These are phyloP conservation scores for Nidularia sp. DNA, from an alignment of 768 basidiomycete genomes.

Conservation along the genomic window DNA sequence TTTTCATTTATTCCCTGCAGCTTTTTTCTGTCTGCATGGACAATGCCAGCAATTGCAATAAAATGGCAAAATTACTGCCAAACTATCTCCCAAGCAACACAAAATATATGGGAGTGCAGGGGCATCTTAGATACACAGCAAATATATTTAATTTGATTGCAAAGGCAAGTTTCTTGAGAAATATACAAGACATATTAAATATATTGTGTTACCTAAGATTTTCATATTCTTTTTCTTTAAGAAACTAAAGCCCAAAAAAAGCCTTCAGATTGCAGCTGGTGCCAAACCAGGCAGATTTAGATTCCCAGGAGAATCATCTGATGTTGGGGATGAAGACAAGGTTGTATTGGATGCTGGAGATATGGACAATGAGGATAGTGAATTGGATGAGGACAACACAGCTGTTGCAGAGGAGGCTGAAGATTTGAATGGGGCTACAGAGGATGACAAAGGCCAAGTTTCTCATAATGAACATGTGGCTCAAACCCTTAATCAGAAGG, in stretches of 20 bases:
- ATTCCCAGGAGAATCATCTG: background rate
- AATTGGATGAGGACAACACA: constrained; percentile 5
- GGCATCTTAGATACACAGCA: constrained; percentile 16
- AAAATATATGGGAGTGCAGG: constrained; percentile 12
- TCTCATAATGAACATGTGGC: constrained; percentile 9
- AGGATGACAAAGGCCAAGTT: constrained; percentile 9
- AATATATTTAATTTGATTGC: constrained; percentile 27
- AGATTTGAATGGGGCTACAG: background rate
- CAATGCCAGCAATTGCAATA: too few relatives aligned
- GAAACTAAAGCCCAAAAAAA: constrained; percentile 11
- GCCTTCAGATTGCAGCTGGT: background rate
- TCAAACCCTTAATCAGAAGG: constrained; percentile 4
- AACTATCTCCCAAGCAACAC: constrained; percentile 15
- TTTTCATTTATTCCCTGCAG: constrained; percentile 11
- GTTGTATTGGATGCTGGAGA: background rate
- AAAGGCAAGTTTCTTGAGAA: constrained; percentile 16
- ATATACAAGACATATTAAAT: background rate
- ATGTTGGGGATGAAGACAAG: constrained; percentile 2
- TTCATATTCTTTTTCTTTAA: constrained; percentile 20
- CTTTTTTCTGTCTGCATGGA: too few relatives aligned
- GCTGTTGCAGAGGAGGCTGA: constrained; percentile 10
- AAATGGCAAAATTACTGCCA: constrained; percentile 13
- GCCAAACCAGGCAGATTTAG: background rate
- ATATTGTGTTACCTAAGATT: constrained; percentile 7
- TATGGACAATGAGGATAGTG: background rate